Evolutionary conservation across 2,329 filamentous ascomycete species (phyloP).

Genomic region (Dothiorella sarmentorum): DNA sequence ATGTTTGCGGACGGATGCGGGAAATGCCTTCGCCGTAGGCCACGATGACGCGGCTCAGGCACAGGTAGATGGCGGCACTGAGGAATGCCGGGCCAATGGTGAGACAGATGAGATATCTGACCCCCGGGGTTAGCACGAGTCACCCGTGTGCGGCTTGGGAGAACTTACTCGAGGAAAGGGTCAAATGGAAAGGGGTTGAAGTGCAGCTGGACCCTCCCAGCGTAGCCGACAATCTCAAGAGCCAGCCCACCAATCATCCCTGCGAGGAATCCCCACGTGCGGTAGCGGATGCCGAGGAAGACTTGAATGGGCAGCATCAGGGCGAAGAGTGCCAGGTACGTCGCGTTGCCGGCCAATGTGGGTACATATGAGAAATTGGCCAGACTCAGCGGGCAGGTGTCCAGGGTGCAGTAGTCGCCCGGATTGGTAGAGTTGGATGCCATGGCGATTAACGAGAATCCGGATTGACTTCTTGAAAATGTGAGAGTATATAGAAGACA

Average conservation of each 20-base stretch:
- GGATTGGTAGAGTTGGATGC: neutral
- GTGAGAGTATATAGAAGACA: neutral
- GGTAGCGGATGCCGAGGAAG: constrained; percentile 48
- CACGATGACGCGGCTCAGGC: constrained; percentile 56
- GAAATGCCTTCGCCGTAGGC: constrained; percentile 46
- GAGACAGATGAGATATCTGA: constrained; percentile 55
- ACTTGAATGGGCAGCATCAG: constrained; percentile 49
- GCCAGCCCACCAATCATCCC: constrained; percentile 48
- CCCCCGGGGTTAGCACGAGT: constrained; percentile 19
- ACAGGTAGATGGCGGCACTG: constrained; percentile 55
- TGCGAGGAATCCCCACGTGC: constrained; percentile 55
- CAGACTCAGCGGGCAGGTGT: constrained; percentile 45
- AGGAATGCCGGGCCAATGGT: constrained; percentile 57
- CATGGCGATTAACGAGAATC: neutral
- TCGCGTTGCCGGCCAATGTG: constrained; percentile 48
- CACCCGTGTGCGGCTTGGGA: neutral
- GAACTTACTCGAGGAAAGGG: constrained; percentile 50
- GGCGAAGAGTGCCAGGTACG: constrained; percentile 53
- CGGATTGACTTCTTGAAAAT: too few species aligned
- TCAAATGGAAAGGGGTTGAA: constrained; percentile 49
- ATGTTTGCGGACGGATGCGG: constrained; percentile 36
- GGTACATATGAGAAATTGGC: constrained; percentile 56
- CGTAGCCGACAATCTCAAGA: constrained; percentile 55
- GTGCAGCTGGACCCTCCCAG: constrained; percentile 52
- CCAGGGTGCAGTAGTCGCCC: constrained; percentile 24